These are phyloP conservation scores for Candida odintsovae DNA, from an alignment of 805 yeast species.

Conservation along the genomic window DNA sequence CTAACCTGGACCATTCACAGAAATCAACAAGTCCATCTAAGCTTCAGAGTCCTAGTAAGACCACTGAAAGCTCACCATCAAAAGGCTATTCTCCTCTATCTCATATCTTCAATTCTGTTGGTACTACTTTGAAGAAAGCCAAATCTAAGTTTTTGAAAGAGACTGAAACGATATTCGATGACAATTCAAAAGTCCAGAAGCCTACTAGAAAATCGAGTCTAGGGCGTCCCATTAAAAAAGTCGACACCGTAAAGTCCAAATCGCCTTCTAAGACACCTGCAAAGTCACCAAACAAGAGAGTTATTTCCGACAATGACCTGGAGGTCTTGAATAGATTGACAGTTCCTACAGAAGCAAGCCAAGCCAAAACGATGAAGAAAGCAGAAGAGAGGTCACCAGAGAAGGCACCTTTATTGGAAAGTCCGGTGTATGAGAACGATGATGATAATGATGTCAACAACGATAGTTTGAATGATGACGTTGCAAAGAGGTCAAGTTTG, in stretches of 20 bases:
- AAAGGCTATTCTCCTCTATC: slow-evolving; percentile 20
- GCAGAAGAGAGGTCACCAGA: background rate
- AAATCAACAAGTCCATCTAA: slow-evolving; percentile 2
- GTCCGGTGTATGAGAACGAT: slow-evolving; percentile 1
- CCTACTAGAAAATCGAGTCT: background rate
- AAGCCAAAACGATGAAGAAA: slow-evolving; percentile 4
- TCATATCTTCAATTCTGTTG: slow-evolving; percentile 20
- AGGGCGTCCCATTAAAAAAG: background rate
- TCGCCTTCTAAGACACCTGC: background rate
- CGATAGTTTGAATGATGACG: slow-evolving; percentile 5
- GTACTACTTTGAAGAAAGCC: slow-evolving; percentile 20
- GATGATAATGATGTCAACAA: slow-evolving; percentile 1
- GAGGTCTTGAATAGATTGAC: slow-evolving; percentile 9
- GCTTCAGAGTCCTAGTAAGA: slow-evolving; percentile 8
- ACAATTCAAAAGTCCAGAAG: slow-evolving; percentile 4
- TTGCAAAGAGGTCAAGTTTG: slow-evolving; percentile 11
- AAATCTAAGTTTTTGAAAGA: slow-evolving; percentile 17
- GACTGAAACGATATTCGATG: slow-evolving; percentile 8
- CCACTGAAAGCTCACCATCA: slow-evolving; percentile 1
- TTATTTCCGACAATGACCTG: slow-evolving; percentile 1
- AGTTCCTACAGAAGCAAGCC: slow-evolving; percentile 15
- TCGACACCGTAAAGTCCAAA: background rate
- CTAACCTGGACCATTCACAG: slow-evolving; percentile 1
- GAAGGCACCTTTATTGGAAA: slow-evolving; percentile 3
- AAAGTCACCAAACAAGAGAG: slow-evolving; percentile 3